A percentile compares a stretch with the other conserved stretches of the same genome.
phyloP scores from a whole-genome alignment of 2,329 filamentous ascomycete genomes.

The Epichloe brachyelytri region DNA sequence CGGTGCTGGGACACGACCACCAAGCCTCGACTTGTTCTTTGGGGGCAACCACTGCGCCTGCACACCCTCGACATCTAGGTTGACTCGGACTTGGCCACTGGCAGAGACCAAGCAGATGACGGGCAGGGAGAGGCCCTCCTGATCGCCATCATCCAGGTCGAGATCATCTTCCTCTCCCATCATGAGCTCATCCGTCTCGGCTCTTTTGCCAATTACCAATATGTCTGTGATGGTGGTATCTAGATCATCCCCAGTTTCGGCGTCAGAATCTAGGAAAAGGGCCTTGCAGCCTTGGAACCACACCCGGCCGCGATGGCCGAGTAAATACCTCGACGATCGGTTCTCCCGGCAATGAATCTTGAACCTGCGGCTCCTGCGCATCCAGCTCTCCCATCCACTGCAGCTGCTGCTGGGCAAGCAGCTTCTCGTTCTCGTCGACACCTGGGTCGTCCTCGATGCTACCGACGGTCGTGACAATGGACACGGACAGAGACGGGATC shows the following conservation, averaged over 20 bases:
- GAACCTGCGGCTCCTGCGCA: constrained; percentile 44
- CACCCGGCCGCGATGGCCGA: constrained; percentile 43
- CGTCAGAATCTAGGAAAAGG: constrained; percentile 45
- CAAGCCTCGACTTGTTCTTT: constrained; percentile 34
- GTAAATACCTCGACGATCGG: constrained; percentile 41
- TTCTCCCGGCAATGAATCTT: constrained; percentile 37
- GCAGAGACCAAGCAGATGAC: constrained; percentile 47
- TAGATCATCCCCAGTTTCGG: constrained; percentile 42
- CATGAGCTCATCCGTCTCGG: constrained; percentile 48
- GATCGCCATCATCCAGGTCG: constrained; percentile 41
- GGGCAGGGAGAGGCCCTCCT: constrained; percentile 46
- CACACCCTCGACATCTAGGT: constrained; percentile 47
- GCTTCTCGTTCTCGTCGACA: constrained; percentile 37
- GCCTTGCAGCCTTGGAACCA: constrained; percentile 47
- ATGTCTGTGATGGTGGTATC: constrained; percentile 48
- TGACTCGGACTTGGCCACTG: constrained; percentile 48
- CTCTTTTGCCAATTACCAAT: constrained; percentile 47
- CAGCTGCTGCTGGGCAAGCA: constrained; percentile 50
- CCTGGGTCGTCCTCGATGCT: constrained; percentile 46
- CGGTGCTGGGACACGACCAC: constrained; percentile 23
- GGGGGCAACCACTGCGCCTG: constrained; percentile 55
- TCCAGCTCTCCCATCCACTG: constrained; percentile 57
- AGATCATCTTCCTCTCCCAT: constrained; percentile 51
- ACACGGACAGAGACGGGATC: constrained; percentile 70
- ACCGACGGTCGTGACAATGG: constrained; percentile 62